Evolutionary conservation across 208 protist genomes (phyloP), one percentile per base, ranked within the genome.

Genomic region (Leishmania lainsoni): DNA sequence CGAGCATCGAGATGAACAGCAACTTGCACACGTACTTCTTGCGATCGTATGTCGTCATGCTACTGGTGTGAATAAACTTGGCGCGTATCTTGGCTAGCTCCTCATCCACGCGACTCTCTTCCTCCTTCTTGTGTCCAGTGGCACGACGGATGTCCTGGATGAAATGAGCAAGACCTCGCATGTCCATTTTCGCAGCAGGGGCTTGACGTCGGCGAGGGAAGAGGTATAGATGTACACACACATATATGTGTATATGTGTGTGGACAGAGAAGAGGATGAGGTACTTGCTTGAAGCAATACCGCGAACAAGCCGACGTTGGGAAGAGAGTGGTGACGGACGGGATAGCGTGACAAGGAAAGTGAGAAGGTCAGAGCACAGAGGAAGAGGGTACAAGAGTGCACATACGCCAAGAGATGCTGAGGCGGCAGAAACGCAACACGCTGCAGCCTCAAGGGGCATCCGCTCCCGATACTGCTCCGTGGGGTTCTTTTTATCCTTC

Each of bases 21-120:
- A 99, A 91, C 91, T 99, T 99, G 89, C 97, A 99, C 45, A 99
- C 97, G 87, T 99, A 99, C 89, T 99, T 99, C 85, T 99, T 99
- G 20, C 97, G 88, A 75, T 99, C 91, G 87, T 99, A 99, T 42
- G 86, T 91, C 58, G 86, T 98, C 87, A 99, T 92, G 63, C 82
- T 82, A 17, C 78, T 75, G 0, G 82, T 81, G 42, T 96, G 88
- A 54, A 97, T 96, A 87, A 99, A 99, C 82, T 99, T 98, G 29
- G 94, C 91, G 45, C 99, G 94, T 63, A 99, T 99, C 81, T 99
- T 99, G 5, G 95, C 98, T 42, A 99, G 92, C 87, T 99, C 99
- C 76, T 99, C 99, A 61, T 99, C 98, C 22, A 99, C 94, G 32
- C 98, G 92, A 54, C 92, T 89, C 77, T 96, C 72, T 88, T 99